Conservation (phyloP, 139 green algal species). For the Yamagishiella unicocca region DNA sequence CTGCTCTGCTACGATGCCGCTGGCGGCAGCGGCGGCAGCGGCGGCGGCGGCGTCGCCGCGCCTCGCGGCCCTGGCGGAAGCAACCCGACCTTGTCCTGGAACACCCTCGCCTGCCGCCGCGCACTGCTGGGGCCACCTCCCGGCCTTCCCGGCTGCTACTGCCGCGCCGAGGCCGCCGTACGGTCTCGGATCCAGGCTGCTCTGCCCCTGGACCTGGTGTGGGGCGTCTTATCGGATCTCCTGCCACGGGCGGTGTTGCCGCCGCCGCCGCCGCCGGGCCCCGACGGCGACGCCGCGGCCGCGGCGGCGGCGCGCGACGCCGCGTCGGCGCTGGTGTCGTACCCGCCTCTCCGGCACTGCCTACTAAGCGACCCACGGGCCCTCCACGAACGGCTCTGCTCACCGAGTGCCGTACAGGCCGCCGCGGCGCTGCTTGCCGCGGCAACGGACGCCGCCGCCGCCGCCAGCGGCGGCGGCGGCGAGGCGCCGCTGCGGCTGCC, state of each 20-base stretch:
- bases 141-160: slow-evolving; percentile 4
- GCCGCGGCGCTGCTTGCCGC: neutral
- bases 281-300: neutral
- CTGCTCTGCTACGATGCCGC: slow-evolving; percentile 3
- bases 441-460: neutral
- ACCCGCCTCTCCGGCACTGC: slow-evolving; percentile 21
- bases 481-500: slow-evolving; percentile 23
- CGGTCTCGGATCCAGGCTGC: slow-evolving; percentile 7
- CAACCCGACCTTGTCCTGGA: neutral
- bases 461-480: neutral
- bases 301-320: neutral
- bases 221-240: neutral
- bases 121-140: slow-evolving; percentile 27
- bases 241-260: neutral
- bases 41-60: neutral
- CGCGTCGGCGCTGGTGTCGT: slow-evolving; percentile 17
- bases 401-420: neutral
- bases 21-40: neutral
- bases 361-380: slow-evolving; percentile 17
- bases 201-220: slow-evolving; percentile 25
- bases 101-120: neutral
- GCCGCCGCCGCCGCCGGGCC: neutral
- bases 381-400: slow-evolving; percentile 13
- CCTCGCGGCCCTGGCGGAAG: neutral
- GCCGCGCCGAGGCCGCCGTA: slow-evolving; percentile 13